A percentile compares a stretch with the other conserved stretches of the same genome.
phyloP scores from a whole-genome alignment of 1,284 basidiomycete species.

The Paramarasmius palmivorus region DNA sequence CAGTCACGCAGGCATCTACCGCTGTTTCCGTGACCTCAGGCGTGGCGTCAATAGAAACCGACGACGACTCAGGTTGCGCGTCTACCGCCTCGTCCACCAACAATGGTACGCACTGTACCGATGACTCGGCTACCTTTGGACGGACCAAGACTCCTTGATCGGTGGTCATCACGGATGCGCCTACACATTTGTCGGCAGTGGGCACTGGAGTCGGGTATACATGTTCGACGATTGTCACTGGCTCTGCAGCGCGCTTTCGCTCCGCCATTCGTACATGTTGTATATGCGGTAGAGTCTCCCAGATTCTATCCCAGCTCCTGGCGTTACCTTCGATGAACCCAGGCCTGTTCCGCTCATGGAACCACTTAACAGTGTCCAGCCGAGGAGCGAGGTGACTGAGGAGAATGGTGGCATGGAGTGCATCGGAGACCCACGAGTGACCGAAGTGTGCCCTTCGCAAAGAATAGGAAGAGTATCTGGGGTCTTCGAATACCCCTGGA shows the following conservation, averaged over 20 bases:
- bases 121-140: slow-evolving; percentile 41
- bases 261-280: slow-evolving; percentile 66
- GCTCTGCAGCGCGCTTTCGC: slow-evolving; percentile 41
- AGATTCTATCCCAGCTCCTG: slow-evolving; percentile 64
- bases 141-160: slow-evolving; percentile 50
- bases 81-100: slow-evolving; percentile 47
- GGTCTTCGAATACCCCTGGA: slow-evolving; percentile 44
- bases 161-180: slow-evolving; percentile 50
- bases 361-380: slow-evolving; percentile 68
- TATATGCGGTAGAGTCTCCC: slow-evolving; percentile 66
- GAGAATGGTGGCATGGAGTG: slow-evolving; percentile 65
- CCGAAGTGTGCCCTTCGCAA: slow-evolving; percentile 69
- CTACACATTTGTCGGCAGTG: slow-evolving; percentile 51
- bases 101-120: slow-evolving; percentile 50
- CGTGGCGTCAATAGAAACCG: slow-evolving; percentile 48
- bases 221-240: slow-evolving; percentile 18
- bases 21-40: slow-evolving; percentile 31
- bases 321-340: slow-evolving; percentile 67
- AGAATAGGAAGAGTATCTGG: slow-evolving; percentile 56
- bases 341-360: slow-evolving; percentile 71
- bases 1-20: slow-evolving; percentile 33
- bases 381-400: slow-evolving; percentile 74
- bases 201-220: slow-evolving; percentile 23
- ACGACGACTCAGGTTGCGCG: slow-evolving; percentile 40
- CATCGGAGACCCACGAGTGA: slow-evolving; percentile 69